Conservation (phyloP, 441 rosid genomes). For the Pelargonium myrrhifolium region DNA sequence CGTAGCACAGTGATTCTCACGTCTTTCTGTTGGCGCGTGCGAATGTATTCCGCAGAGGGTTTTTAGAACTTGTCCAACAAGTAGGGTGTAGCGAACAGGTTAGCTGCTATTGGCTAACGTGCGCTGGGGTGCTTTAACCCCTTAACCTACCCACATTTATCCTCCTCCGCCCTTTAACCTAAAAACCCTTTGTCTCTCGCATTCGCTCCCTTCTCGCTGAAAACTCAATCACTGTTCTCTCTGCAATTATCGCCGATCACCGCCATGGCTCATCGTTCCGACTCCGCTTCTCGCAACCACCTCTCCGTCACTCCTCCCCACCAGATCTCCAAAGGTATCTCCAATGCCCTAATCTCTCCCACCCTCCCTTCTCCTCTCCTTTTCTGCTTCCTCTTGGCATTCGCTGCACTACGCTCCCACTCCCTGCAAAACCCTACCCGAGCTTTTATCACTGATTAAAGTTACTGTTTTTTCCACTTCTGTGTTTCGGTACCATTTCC, state of each 20-base stretch:
- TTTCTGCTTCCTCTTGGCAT: background rate
- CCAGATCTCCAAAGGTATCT: conserved; percentile 81
- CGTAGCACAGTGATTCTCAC: background rate
- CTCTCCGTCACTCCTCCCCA: conserved; percentile 69
- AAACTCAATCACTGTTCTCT: conserved; percentile 11
- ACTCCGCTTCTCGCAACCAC: conserved; percentile 46
- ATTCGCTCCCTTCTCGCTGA: background rate
- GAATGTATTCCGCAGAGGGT: background rate
- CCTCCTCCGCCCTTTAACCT: conserved; percentile 8
- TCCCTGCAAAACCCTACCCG: background rate
- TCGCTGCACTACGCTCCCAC: background rate
- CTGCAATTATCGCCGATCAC: conserved; percentile 36
- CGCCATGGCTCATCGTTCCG: conserved; percentile 69
- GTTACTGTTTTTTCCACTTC: background rate
- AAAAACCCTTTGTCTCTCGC: conserved; percentile 8
- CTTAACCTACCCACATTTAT: conserved; percentile 4
- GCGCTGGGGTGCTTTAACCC: conserved; percentile 2
- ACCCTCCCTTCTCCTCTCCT: background rate
- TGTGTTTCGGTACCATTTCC: background rate
- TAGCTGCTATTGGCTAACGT: background rate
- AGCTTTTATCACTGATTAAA: background rate
- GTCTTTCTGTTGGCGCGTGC: background rate
- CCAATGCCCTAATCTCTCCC: background rate
- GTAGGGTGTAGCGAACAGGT: background rate
- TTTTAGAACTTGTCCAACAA: background rate